phyloP scores from a whole-genome alignment of 2,329 filamentous ascomycete genomes.

The Aspergillus amoenus region DNA sequence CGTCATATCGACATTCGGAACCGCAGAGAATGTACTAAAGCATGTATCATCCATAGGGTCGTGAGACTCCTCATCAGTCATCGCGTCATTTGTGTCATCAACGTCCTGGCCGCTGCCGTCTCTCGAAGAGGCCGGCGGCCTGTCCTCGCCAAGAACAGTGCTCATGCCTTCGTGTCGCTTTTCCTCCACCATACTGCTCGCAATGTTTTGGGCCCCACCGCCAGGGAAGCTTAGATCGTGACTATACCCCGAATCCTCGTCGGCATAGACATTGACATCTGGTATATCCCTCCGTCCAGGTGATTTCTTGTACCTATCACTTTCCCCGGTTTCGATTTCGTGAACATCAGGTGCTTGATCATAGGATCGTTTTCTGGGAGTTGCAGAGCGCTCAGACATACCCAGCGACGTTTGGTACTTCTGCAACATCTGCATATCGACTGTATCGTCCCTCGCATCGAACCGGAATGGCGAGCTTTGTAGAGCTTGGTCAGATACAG shows the following conservation, averaged over 20 bases:
- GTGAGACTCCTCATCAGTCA: constrained; percentile 29
- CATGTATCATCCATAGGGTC: constrained; percentile 45
- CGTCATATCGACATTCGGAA: constrained; percentile 75
- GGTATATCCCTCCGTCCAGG: constrained; percentile 21
- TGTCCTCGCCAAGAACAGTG: constrained; percentile 34
- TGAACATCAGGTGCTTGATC: constrained; percentile 19
- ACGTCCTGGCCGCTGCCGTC: constrained; percentile 24
- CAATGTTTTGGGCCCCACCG: constrained; percentile 22
- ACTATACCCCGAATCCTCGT: constrained; percentile 26
- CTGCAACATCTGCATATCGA: constrained; percentile 28
- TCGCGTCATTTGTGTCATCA: constrained; percentile 26
- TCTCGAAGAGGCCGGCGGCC: constrained; percentile 20
- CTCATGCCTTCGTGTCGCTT: constrained; percentile 44
- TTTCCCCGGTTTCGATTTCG: constrained; percentile 6
- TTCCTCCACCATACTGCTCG: constrained; percentile 39
- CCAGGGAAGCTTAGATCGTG: constrained; percentile 19
- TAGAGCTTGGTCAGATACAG: constrained; percentile 20
- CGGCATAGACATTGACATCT: constrained; percentile 27
- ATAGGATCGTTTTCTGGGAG: constrained; percentile 24
- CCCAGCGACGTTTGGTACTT: constrained; percentile 15
- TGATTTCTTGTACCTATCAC: constrained; percentile 30
- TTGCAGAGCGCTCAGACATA: constrained; percentile 14
- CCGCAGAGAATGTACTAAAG: constrained; percentile 85
- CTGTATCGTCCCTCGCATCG: constrained; percentile 33
- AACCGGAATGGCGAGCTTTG: constrained; percentile 41